phyloP scores from a whole-genome alignment of 352 stramenopile genomes.

The Globisporangium mamillatum region DNA sequence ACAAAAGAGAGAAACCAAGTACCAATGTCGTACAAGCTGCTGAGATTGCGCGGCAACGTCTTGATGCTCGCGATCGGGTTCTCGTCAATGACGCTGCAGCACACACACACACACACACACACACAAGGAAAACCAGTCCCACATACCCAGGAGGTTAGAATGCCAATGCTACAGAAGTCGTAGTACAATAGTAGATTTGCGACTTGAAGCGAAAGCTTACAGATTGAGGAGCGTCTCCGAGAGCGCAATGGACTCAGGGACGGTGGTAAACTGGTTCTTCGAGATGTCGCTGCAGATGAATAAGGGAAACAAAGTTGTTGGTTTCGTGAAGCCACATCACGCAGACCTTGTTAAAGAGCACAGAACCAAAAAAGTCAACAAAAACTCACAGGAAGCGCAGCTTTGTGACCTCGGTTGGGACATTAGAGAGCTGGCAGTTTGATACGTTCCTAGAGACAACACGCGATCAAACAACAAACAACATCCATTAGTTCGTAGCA shows the following conservation, averaged over 20 bases:
- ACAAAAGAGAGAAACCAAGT: not conserved
- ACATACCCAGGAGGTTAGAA: not conserved
- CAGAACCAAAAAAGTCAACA: not conserved
- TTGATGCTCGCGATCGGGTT: slow-evolving; percentile 10
- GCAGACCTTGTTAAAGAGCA: not conserved
- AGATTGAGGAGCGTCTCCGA: slow-evolving; percentile 11
- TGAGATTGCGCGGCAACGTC: slow-evolving; percentile 7
- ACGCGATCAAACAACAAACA: not conserved
- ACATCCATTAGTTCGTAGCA: not conserved
- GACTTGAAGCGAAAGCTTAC: not conserved
- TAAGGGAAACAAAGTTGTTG: not conserved
- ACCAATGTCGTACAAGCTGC: not conserved
- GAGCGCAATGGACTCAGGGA: slow-evolving; percentile 1
- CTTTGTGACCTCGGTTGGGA: not conserved
- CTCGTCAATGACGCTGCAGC: slow-evolving; percentile 11
- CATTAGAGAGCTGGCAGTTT: not conserved
- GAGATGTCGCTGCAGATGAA: slow-evolving; percentile 7
- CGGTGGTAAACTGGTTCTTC: slow-evolving; percentile 8
- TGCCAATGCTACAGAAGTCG: not conserved
- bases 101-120: not conserved
- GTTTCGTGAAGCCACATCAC: not conserved
- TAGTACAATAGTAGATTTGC: not conserved
- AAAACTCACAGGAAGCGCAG: slow-evolving; percentile 2
- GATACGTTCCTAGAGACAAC: slow-evolving; percentile 5
- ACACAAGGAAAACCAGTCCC: not conserved